These are phyloP conservation scores for Mycena metata DNA, from an alignment of 768 basidiomycete species.

Conservation along the genomic window DNA sequence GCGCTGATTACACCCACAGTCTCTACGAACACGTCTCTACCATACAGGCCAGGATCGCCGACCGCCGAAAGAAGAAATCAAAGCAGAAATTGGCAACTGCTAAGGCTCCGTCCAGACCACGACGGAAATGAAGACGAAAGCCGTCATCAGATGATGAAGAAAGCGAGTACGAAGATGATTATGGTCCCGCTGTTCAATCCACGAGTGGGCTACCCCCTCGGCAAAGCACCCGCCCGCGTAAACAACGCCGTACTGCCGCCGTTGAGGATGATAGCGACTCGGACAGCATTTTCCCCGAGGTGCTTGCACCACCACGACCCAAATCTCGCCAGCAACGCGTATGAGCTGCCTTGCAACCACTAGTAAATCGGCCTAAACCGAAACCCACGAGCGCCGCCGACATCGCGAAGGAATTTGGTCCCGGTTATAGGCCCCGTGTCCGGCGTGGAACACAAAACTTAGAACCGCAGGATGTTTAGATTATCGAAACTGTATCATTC, in stretches of 20 bases:
- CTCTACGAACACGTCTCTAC: not conserved
- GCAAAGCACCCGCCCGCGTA: not conserved
- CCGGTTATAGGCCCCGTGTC: too few relatives aligned
- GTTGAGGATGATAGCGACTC: not conserved
- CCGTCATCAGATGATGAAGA: not conserved
- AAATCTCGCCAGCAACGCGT: too few relatives aligned
- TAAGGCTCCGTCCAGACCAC: too few relatives aligned
- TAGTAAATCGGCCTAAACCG: too few relatives aligned
- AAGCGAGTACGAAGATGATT: not conserved
- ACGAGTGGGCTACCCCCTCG: not conserved
- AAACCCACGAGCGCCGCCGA: too few relatives aligned
- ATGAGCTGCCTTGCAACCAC: too few relatives aligned
- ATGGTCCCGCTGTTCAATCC: not conserved
- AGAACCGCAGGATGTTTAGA: too few relatives aligned
- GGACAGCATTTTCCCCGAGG: not conserved
- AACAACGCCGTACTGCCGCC: too few relatives aligned
- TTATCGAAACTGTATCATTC: too few relatives aligned
- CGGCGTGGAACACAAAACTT: too few relatives aligned
- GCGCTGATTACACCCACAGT: not conserved
- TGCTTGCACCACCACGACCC: not conserved
- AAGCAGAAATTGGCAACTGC: not conserved
- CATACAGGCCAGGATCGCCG: not conserved
- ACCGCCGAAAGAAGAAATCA: not conserved
- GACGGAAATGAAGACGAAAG: not conserved
- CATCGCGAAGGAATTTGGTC: too few relatives aligned